Percentiles rank a stretch among this genome's conserved stretches.
Conservation (phyloP, 2,329 filamentous ascomycete genomes). For the Mycosphaerella arachidis region DNA sequence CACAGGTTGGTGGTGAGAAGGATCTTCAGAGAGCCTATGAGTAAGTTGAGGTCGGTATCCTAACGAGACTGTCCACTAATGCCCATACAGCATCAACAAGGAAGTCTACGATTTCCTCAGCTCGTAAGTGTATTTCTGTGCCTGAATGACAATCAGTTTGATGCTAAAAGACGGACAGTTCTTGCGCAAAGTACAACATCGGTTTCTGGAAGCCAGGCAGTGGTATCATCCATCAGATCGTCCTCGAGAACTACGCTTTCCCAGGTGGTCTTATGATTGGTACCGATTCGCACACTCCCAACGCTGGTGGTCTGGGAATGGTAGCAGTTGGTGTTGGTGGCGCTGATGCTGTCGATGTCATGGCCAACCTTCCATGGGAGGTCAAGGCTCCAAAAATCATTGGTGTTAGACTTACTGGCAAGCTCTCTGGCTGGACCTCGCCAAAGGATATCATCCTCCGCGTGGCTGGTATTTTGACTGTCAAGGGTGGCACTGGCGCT, state of each 20-base stretch:
- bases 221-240: constrained; percentile 98
- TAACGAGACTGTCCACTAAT: too few relatives aligned
- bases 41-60: constrained; percentile 93
- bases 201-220: constrained; percentile 99
- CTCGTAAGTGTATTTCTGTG: neutral
- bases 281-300: constrained; percentile 96
- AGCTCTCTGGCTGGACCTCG: constrained; percentile 84
- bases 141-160: too few relatives aligned
- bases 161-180: too few relatives aligned
- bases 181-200: constrained; percentile 99
- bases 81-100: constrained; percentile 8
- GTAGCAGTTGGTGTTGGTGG: constrained; percentile 90
- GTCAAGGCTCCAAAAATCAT: constrained; percentile 96
- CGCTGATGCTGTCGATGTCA: constrained; percentile 97
- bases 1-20: constrained; percentile 86
- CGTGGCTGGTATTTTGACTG: constrained; percentile 92
- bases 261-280: constrained; percentile 81
- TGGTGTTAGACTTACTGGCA: constrained; percentile 88
- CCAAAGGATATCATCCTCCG: constrained; percentile 98
- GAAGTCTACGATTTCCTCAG: constrained; percentile 98
- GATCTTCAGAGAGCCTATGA: constrained; percentile 59
- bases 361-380: constrained; percentile 96
- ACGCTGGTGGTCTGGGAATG: constrained; percentile 94
- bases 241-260: constrained; percentile 99
- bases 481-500: constrained; percentile 58